Conservation (phyloP, 345 rosid species). For the Gossypium sturtianum region DNA sequence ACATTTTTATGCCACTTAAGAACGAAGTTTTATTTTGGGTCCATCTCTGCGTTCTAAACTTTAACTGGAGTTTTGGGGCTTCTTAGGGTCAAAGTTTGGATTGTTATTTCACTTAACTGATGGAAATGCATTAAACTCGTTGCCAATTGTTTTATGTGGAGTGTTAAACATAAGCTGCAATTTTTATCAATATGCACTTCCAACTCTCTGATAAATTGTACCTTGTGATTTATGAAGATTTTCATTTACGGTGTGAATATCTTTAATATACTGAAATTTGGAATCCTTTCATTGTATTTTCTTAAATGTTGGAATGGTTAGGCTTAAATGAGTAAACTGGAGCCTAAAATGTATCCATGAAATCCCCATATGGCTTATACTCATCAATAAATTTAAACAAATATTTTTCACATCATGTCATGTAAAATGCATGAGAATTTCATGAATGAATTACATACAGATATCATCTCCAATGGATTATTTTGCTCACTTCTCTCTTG, state of each 20-base stretch:
- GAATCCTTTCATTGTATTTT: constrained; percentile 5
- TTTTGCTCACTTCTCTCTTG: not conserved
- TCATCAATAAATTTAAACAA: not conserved
- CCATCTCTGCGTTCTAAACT: not conserved
- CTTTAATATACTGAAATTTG: not conserved
- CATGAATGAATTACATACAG: not conserved
- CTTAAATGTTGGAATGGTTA: not conserved
- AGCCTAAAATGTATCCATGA: not conserved
- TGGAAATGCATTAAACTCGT: not conserved
- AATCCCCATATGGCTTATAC: not conserved
- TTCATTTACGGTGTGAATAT: not conserved
- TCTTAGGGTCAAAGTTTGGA: not conserved
- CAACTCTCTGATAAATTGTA: not conserved
- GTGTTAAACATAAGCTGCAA: not conserved
- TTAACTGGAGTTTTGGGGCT: not conserved
- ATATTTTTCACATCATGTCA: not conserved
- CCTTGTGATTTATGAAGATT: not conserved
- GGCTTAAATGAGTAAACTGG: not conserved
- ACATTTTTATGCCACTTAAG: not conserved
- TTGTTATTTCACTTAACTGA: not conserved
- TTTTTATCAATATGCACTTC: not conserved
- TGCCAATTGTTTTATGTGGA: not conserved
- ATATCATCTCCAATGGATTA: not conserved
- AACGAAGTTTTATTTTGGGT: not conserved
- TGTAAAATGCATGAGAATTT: not conserved